Evolutionary conservation across 306 rosid species (phyloP), one percentile per base, ranked within the genome.

Genomic region (Heteromeles arbutifolia): DNA sequence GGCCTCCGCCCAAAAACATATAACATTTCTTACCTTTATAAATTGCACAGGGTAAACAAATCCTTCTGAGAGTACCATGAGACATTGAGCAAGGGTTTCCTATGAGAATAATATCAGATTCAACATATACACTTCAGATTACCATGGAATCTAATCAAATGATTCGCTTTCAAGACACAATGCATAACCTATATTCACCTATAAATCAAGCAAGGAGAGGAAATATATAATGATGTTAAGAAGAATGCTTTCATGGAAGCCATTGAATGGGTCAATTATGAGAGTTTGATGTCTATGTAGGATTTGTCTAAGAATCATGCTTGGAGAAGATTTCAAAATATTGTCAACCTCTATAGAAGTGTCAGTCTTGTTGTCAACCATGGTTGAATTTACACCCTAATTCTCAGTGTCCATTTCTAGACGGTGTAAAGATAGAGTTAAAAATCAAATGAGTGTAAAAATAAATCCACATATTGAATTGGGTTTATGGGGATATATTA

Each of bases 161-260:
- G 75, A 41, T 52, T 87, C 95, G 52, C 81, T 82, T 66, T 90
- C 96, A 57, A 73, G 76, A 32, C 29, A 28, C 29, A 28, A 28
- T 28, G 29, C 29, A 83, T 76, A 87, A 82, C 50, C 82, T 41
- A 84, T 92, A 95, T 81, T 95, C 97, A 74, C 98, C 98, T 95
- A 75, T 70, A 84, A 84, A 84, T 80, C 71, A 78, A 80, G 41
- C 32, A 26, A 48, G 14, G 39, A 70, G 7, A 22, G 54, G 15
- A 58, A 37, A 18, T 41, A 73, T 34, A 72, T 34, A 71, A 25
- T 54, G 32, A 72, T 26, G 48, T 37, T 66, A 31, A 25, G 43
- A 24, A 31, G 12, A 0, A 31, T 64, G 7, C 25, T 64, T 31
- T 64, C 18, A 24, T 8, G 34, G 44, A 72, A 53, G 53, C 22